phyloP scores from a whole-genome alignment of 2,329 filamentous ascomycete genomes.

The Xylaria sp. region DNA sequence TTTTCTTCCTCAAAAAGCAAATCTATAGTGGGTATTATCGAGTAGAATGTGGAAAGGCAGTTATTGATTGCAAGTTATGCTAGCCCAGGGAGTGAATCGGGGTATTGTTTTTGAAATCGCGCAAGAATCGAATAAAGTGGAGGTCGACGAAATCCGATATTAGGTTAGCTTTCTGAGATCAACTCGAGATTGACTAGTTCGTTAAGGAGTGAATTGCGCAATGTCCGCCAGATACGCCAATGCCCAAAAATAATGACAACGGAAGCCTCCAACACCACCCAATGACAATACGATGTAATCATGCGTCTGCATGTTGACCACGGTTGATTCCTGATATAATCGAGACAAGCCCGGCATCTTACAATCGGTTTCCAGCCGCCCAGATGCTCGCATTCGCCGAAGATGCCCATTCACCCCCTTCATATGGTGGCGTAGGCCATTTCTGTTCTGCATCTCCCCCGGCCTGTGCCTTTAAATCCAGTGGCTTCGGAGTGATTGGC shows the following conservation, averaged over 20 bases:
- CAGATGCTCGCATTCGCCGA: constrained; percentile 84
- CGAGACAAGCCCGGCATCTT: constrained; percentile 38
- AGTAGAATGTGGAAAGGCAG: constrained; percentile 45
- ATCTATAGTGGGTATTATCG: constrained; percentile 51
- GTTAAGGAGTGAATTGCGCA: constrained; percentile 45
- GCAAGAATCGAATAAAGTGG: constrained; percentile 42
- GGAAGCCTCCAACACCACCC: constrained; percentile 48
- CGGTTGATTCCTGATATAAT: constrained; percentile 7
- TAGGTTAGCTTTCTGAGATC: constrained; percentile 41
- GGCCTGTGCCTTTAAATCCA: constrained; percentile 70
- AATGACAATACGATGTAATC: constrained; percentile 47
- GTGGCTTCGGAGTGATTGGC: constrained; percentile 72
- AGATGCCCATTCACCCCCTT: constrained; percentile 90
- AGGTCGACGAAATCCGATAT: constrained; percentile 39
- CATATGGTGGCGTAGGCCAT: constrained; percentile 96
- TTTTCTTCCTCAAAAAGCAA: constrained; percentile 46
- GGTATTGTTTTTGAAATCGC: constrained; percentile 47
- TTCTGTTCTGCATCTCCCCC: constrained; percentile 66
- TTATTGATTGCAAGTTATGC: constrained; percentile 36
- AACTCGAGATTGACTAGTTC: constrained; percentile 44
- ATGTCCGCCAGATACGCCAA: constrained; percentile 41
- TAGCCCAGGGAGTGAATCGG: constrained; percentile 38
- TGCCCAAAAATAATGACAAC: constrained; percentile 26
- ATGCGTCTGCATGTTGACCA: constrained; percentile 15
- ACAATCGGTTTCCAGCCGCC: constrained; percentile 74